Base-by-base conservation (phyloP, 768 basidiomycete genomes). In the Artomyces pyxidatus region DNA sequence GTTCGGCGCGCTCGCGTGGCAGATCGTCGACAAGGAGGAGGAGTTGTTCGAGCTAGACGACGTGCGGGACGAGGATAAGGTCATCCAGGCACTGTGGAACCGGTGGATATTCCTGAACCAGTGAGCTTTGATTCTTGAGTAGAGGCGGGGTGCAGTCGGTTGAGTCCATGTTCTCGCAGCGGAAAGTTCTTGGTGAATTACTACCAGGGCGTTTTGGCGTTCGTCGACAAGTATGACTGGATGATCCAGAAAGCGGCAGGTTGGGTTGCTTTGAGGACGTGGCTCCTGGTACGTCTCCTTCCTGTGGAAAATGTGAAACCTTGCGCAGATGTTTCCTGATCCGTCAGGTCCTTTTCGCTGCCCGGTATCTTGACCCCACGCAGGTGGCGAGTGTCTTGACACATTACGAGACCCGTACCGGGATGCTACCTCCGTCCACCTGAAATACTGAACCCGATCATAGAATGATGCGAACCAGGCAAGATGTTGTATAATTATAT, bases 41-140 rank as follows among this genome's bases (percentile, higher is more conserved):
- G 86, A 88, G 53, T 70, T 89, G 0, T 88, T 78, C 49, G 83
- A 87, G 52, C 66, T 75, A 39, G 81, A 85, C 51, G 80, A 88
- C 57, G 68, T 88, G 10, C 69, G 70, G 35, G 85, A 87, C 49
- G 84, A 88, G 53, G 78, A 84, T 50, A 90, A 89, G 61, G 80
- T 88, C 6, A 83, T 90, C 70, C 77, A 80, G 48, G 84, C 85
- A 5, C 65, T 89, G 11, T 89, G 87, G 87, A 77, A 69, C 11
- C 61, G 88, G 45, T 89, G 85, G 85, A 84, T 88, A 3, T 63
- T 80, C 44, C 60, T 81, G 27, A 73, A 85, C 57, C 65, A 77
- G 83, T 81, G 42, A 43, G 68, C 45, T 12, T n/a, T n/a, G n/a
- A n/a, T n/a, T n/a, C n/a, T n/a, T n/a, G n/a, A n/a, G n/a, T n/a